Evolutionary conservation across 352 stramenopile species (phyloP).

Genomic region (Thalassiosira mediterranea): DNA sequence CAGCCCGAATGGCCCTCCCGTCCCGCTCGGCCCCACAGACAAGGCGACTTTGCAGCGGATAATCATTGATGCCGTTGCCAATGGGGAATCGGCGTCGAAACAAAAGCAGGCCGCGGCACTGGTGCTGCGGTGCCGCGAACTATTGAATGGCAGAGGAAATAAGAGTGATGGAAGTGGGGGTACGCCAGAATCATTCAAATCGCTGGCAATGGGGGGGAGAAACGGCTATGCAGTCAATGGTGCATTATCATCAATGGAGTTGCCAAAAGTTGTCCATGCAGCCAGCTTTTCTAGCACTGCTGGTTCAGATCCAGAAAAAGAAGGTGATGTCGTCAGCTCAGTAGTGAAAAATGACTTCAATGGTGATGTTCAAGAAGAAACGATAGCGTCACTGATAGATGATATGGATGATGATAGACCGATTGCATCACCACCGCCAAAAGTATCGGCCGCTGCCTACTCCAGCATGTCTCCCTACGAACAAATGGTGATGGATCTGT

Average conservation of each 20-base stretch:
- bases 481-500: conserved; percentile 37
- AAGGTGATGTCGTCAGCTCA: not conserved
- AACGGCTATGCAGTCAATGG: not conserved
- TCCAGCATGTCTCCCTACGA: conserved; percentile 36
- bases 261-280: not conserved
- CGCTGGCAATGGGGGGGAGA: not conserved
- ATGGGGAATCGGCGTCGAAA: conserved; percentile 6
- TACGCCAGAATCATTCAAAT: conserved; percentile 2
- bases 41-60: conserved; percentile 27
- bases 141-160: conserved; percentile 5
- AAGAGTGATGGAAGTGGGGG: not conserved
- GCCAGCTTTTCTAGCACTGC: not conserved
- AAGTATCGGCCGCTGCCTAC: not conserved
- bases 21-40: conserved; percentile 15
- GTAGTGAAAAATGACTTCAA: not conserved
- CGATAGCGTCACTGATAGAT: not conserved
- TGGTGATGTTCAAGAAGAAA: not conserved
- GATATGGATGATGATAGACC: not conserved
- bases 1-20: not conserved
- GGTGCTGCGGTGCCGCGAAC: conserved; percentile 57
- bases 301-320: not conserved
- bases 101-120: conserved; percentile 47
- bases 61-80: not conserved
- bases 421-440: conserved; percentile 8
- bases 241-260: not conserved